Percentiles rank a stretch among this genome's conserved stretches.
Evolutionary conservation across 495 filamentous ascomycete genomes (phyloP).

Genomic region (Chaetomium cochliodes): DNA sequence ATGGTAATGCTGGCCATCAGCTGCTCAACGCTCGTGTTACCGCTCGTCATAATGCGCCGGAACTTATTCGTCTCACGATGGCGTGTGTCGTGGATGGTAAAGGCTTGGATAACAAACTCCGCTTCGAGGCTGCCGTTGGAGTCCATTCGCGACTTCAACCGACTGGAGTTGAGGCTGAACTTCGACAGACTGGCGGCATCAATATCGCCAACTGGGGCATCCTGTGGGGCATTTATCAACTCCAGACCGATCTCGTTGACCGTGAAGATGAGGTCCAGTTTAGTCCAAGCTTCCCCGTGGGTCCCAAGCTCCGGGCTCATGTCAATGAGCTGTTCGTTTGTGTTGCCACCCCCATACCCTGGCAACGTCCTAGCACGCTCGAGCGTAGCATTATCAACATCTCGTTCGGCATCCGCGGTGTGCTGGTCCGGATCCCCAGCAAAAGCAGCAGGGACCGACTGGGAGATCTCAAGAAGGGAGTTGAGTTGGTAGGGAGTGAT

Average conservation of each 20-base stretch:
- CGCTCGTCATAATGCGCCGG: constrained; percentile 95
- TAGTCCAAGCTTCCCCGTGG: constrained; percentile 76
- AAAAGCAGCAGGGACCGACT: constrained; percentile 84
- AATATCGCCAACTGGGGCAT: constrained; percentile 71
- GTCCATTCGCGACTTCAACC: constrained; percentile 89
- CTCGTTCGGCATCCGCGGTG: constrained; percentile 54
- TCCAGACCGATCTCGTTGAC: constrained; percentile 84
- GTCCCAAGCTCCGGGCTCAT: constrained; percentile 65
- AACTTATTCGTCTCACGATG: constrained; percentile 88
- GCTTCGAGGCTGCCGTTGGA: constrained; percentile 90
- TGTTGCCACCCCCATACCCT: constrained; percentile 41
- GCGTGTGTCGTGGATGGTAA: constrained; percentile 90
- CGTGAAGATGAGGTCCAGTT: constrained; percentile 89
- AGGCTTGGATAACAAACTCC: constrained; percentile 88
- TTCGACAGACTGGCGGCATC: constrained; percentile 83
- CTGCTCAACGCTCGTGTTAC: constrained; percentile 90
- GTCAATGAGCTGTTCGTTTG: constrained; percentile 49
- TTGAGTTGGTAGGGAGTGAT: constrained; percentile 89
- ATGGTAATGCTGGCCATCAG: constrained; percentile 97
- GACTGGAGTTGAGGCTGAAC: constrained; percentile 89
- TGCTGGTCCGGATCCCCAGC: constrained; percentile 69
- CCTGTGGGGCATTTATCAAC: constrained; percentile 71
- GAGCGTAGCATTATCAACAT: constrained; percentile 48
- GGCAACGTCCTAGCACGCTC: constrained; percentile 49
- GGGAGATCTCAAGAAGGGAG: constrained; percentile 79